phyloP scores from a whole-genome alignment of 2,329 filamentous ascomycete species.

The Apiospora kogelbergensis region DNA sequence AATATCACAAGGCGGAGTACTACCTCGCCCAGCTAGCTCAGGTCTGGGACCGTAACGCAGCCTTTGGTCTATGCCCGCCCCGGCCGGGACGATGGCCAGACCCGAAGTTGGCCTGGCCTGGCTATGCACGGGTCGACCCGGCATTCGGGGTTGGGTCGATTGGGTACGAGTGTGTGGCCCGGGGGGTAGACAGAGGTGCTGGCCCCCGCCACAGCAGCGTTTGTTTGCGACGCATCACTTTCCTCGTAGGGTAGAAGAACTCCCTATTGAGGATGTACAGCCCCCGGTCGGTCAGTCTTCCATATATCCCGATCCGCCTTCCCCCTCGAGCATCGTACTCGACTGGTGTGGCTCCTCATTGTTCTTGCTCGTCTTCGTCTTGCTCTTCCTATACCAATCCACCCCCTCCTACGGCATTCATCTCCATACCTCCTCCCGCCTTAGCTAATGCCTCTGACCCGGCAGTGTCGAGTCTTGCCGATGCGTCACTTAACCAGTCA shows the following conservation, averaged over 20 bases:
- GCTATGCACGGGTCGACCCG: not conserved
- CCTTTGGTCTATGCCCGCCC: not conserved
- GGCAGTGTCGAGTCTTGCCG: not conserved
- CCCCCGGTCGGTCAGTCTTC: not conserved
- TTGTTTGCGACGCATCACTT: not conserved
- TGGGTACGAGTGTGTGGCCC: not conserved
- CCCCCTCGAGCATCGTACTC: not conserved
- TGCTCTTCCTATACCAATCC: not conserved
- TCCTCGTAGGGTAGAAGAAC: not conserved
- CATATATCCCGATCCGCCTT: not conserved
- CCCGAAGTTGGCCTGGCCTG: not conserved
- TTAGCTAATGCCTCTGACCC: not conserved
- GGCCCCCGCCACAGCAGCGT: not conserved
- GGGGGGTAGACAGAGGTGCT: not conserved
- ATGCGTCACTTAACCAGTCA: not conserved
- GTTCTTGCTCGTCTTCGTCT: not conserved
- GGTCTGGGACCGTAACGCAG: slow-evolving; percentile 16
- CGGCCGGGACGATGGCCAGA: slow-evolving; percentile 15
- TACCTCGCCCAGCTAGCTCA: slow-evolving; percentile 17
- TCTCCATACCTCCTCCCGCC: not conserved
- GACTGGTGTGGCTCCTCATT: no score
- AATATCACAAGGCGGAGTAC: not conserved
- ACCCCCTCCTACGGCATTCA: no score
- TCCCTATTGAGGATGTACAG: no score
- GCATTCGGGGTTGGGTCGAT: not conserved